Evolutionary conservation across 78 protist genomes (phyloP).

Genomic region (Mantamonas sphyraenae): DNA sequence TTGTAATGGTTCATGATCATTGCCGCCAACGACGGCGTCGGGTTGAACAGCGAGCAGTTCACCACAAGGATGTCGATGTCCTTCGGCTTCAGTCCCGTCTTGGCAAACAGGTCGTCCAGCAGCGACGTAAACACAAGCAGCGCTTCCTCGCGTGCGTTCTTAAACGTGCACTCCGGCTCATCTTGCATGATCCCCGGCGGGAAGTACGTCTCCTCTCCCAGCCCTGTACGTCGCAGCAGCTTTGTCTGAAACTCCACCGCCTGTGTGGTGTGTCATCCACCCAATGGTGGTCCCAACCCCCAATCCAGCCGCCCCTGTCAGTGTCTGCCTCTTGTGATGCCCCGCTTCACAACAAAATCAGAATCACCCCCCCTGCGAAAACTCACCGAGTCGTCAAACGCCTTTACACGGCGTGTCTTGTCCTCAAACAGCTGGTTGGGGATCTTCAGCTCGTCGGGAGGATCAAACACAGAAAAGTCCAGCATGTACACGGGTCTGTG

Average conservation of each 20-base stretch:
- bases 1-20: conserved; percentile 56
- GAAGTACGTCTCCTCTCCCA: conserved; percentile 60
- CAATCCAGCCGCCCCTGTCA: not conserved
- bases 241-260: conserved; percentile 52
- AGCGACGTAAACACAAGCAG: conserved; percentile 34
- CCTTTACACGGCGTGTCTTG: conserved; percentile 8
- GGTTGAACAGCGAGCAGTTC: conserved; percentile 75
- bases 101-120: conserved; percentile 49
- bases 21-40: conserved; percentile 75
- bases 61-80: conserved; percentile 75
- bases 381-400: no score
- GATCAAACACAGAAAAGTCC: conserved; percentile 52
- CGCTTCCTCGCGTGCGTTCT: conserved; percentile 61
- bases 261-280: conserved; percentile 39
- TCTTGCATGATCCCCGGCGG: conserved; percentile 18
- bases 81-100: conserved; percentile 42
- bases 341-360: not conserved
- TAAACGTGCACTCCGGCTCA: not conserved
- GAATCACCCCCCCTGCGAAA: not conserved
- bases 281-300: not conserved
- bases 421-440: conserved; percentile 32
- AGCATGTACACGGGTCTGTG: conserved; percentile 40
- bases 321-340: not conserved
- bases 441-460: conserved; percentile 29
- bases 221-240: conserved; percentile 40